Conservation (phyloP, 805 yeast genomes). For the Clavispora carvajalis region DNA sequence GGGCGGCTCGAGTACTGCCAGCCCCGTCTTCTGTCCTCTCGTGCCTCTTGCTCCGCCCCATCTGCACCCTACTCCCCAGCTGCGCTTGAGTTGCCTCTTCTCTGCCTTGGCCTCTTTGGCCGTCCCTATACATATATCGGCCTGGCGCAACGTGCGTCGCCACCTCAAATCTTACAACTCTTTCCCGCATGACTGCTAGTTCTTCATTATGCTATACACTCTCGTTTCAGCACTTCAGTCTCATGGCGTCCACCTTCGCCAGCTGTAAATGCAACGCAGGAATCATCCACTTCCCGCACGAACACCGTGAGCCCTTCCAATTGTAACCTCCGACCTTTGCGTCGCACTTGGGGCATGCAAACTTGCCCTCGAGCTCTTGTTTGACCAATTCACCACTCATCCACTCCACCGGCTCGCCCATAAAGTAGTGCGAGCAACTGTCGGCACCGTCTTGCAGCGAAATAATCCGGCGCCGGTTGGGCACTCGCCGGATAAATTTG, state of each 20-base stretch:
- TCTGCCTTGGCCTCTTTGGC: no score
- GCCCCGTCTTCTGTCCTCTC: no score
- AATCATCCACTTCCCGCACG: slow-evolving; percentile 93
- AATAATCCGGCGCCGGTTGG: slow-evolving; percentile 55
- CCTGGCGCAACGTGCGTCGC: no score
- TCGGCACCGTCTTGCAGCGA: slow-evolving; percentile 52
- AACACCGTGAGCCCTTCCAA: slow-evolving; percentile 93
- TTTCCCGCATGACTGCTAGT: no score
- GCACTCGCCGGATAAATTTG: slow-evolving; percentile 59
- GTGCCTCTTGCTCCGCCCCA: no score
- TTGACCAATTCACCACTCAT: slow-evolving; percentile 74
- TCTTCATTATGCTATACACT: no score
- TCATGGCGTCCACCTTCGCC: slow-evolving; percentile 72
- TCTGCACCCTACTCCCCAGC: no score
- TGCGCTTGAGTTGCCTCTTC: no score
- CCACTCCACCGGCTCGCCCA: slow-evolving; percentile 83
- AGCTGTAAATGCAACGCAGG: slow-evolving; percentile 83
- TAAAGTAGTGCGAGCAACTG: slow-evolving; percentile 76
- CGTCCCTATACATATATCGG: no score
- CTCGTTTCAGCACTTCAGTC: no score
- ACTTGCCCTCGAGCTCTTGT: slow-evolving; percentile 81
- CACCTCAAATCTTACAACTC: no score
- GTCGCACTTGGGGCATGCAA: slow-evolving; percentile 77
- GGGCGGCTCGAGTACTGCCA: no score
- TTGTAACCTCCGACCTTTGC: slow-evolving; percentile 86